These are phyloP conservation scores for Elaeis guineensis DNA, from an alignment of 176 grass and related monocot species.

Conservation along the genomic window DNA sequence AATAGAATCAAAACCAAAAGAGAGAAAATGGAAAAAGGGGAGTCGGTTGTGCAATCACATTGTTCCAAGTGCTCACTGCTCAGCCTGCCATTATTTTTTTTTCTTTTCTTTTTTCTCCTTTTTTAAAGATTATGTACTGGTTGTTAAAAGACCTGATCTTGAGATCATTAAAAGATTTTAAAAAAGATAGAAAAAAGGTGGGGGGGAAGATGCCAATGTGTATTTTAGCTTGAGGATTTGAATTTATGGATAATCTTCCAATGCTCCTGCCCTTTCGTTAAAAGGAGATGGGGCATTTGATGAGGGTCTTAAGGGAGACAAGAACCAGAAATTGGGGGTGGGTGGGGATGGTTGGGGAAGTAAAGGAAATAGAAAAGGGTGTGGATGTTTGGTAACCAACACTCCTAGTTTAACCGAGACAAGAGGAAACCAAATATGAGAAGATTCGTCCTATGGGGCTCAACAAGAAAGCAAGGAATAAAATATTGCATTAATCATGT, in stretches of 20 bases:
- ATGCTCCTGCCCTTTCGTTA: too few relatives aligned
- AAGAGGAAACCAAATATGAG: background rate
- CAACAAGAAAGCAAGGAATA: too few relatives aligned
- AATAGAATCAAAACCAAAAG: background rate
- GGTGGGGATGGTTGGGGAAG: background rate
- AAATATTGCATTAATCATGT: too few relatives aligned
- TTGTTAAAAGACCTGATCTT: background rate
- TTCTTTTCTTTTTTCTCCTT: background rate
- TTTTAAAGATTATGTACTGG: conserved; percentile 2
- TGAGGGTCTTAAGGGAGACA: conserved; percentile 3
- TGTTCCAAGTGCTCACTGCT: too few relatives aligned
- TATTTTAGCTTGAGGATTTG: too few relatives aligned
- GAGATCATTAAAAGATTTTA: conserved; percentile 1
- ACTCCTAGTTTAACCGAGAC: background rate
- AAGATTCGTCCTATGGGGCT: background rate
- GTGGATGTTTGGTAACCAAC: background rate
- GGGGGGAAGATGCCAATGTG: background rate
- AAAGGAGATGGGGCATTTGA: background rate
- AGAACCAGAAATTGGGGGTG: conserved; percentile 3
- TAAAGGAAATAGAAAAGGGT: background rate
- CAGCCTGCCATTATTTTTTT: background rate
- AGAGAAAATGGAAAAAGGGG: background rate
- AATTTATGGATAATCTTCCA: too few relatives aligned
- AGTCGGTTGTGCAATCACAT: too few relatives aligned
- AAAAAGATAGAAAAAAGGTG: background rate